phyloP scores from a whole-genome alignment of 768 basidiomycete genomes.

The Peribolospora kevripleyi region DNA sequence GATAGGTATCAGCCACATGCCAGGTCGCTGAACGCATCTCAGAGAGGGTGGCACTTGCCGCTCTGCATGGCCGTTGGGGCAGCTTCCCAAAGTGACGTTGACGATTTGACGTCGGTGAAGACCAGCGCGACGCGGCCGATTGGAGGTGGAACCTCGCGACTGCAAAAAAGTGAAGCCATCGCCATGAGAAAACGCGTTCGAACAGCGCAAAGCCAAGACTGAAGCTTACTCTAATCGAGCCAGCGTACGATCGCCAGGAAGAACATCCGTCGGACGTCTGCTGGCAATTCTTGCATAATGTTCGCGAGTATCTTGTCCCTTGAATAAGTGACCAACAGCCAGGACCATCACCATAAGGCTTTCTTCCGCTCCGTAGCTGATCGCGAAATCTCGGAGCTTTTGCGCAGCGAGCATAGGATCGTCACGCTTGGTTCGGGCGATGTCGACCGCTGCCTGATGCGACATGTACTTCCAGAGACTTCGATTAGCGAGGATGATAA shows the following conservation, averaged over 20 bases:
- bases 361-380: constrained; percentile 82
- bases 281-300: constrained; percentile 18
- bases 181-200: neutral
- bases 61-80: constrained; percentile 74
- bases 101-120: constrained; percentile 94
- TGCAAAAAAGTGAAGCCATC: neutral
- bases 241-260: constrained; percentile 19
- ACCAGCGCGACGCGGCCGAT: constrained; percentile 70
- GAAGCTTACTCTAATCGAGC: neutral
- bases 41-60: no score
- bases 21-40: no score
- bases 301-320: constrained; percentile 17
- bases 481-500: constrained; percentile 80
- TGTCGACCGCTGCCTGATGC: constrained; percentile 87
- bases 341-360: constrained; percentile 98
- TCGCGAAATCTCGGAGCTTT: constrained; percentile 85
- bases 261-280: constrained; percentile 16
- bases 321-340: constrained; percentile 51
- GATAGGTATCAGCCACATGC: no score
- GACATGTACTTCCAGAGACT: constrained; percentile 85
- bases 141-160: constrained; percentile 55
- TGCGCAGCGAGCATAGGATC: constrained; percentile 81
- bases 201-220: neutral
- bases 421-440: constrained; percentile 46
- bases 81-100: constrained; percentile 85